phyloP scores from a whole-genome alignment of 2,329 filamentous ascomycete genomes.

The Penicillium sp. region DNA sequence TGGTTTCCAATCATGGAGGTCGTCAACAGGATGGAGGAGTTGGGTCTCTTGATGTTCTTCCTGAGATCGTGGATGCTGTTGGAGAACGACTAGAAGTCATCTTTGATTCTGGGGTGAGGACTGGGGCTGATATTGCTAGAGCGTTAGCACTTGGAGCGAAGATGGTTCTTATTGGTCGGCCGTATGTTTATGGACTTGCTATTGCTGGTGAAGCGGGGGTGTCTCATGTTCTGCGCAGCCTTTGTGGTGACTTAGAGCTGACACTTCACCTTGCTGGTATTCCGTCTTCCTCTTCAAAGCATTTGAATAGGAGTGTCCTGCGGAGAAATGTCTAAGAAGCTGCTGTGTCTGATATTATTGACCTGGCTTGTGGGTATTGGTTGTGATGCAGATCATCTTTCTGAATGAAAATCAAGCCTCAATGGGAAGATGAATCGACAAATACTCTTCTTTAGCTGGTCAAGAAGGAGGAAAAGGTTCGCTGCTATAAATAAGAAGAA shows the following conservation, averaged over 20 bases:
- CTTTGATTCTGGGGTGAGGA: constrained; percentile 49
- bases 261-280: neutral
- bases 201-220: constrained; percentile 56
- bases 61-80: constrained; percentile 53
- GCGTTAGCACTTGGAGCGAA: constrained; percentile 54
- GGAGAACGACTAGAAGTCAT: constrained; percentile 40
- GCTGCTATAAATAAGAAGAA: too few species aligned
- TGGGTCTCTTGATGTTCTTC: constrained; percentile 50
- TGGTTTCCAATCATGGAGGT: constrained; percentile 53
- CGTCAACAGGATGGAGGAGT: constrained; percentile 50
- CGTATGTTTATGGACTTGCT: constrained; percentile 57
- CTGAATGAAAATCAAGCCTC: too few species aligned
- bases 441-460: too few species aligned
- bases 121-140: constrained; percentile 50
- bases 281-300: neutral
- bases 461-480: too few species aligned
- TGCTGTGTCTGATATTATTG: neutral
- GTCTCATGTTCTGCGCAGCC: constrained; percentile 45
- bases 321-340: neutral
- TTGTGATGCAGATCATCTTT: too few species aligned
- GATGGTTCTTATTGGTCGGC: constrained; percentile 53
- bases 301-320: neutral
- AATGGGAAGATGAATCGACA: too few species aligned
- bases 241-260: constrained; percentile 21
- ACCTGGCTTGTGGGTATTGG: neutral